Evolutionary conservation across 75 land plant genomes (phyloP).

Genomic region (Sequoiadendron giganteum): DNA sequence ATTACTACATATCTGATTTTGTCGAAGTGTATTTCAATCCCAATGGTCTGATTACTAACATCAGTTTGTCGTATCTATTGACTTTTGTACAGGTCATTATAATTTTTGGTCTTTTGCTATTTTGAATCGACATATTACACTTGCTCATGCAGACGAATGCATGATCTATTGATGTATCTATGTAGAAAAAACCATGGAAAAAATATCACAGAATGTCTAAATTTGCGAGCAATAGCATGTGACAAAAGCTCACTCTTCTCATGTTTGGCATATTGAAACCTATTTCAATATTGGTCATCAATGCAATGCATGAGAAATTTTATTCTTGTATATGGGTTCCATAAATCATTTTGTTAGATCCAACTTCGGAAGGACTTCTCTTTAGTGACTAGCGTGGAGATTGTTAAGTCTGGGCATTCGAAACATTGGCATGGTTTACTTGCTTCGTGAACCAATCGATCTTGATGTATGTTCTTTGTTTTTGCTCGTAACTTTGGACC

Average conservation of each 20-base stretch:
- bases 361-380: neutral
- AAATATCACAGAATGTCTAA: neutral
- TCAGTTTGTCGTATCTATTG: neutral
- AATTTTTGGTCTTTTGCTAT: neutral
- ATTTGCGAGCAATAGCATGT: neutral
- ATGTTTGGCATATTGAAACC: neutral
- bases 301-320: neutral
- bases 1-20: neutral
- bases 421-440: neutral
- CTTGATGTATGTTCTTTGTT: neutral
- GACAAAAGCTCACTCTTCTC: neutral
- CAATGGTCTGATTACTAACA: neutral
- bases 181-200: neutral
- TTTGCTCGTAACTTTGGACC: neutral
- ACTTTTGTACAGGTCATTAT: slow-evolving; percentile 1
- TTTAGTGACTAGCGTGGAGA: neutral
- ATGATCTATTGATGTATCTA: neutral
- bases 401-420: neutral
- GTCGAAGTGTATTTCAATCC: neutral
- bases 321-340: neutral
- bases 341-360: neutral
- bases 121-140: neutral
- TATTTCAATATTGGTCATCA: neutral
- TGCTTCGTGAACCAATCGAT: neutral
- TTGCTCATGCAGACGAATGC: neutral